Conservation (phyloP, 1,139 yeast genomes). For the Candida dubliniensis region DNA sequence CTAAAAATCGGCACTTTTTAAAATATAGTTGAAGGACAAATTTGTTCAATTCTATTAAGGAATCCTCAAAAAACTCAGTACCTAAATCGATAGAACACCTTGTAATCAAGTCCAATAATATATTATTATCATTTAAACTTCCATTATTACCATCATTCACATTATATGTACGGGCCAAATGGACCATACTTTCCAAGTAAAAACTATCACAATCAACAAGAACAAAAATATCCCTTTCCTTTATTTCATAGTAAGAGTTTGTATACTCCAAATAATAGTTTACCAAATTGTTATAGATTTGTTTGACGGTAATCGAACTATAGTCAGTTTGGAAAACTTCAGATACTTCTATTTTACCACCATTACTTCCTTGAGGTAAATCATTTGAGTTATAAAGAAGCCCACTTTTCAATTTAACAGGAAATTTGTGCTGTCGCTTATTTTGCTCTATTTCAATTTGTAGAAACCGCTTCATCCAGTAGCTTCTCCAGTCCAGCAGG, state of each 20-base stretch:
- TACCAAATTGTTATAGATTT: conserved; percentile 6
- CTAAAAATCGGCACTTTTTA: conserved; percentile 16
- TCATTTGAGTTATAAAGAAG: conserved; percentile 2
- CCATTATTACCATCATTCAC: not conserved
- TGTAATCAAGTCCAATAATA: not conserved
- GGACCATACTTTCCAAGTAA: not conserved
- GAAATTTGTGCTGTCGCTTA: conserved; percentile 4
- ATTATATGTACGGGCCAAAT: not conserved
- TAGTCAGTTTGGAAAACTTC: conserved; percentile 1
- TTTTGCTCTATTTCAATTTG: not conserved
- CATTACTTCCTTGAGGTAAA: not conserved
- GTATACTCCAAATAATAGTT: conserved; percentile 13
- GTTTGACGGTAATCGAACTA: not conserved
- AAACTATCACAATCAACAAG: not conserved
- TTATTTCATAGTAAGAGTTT: not conserved
- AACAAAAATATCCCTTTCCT: not conserved
- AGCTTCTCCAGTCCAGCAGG: conserved; percentile 17
- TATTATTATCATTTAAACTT: not conserved
- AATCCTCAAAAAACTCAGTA: not conserved
- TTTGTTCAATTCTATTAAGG: conserved; percentile 4
- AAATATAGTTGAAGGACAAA: conserved; percentile 6
- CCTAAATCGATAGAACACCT: not conserved
- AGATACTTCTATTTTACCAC: not conserved
- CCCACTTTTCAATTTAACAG: conserved; percentile 11
- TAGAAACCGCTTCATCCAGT: conserved; percentile 16